Evolutionary conservation across 1,284 basidiomycete species (phyloP), one percentile per base, ranked within the genome.

Genomic region (Marasmius fiardii): DNA sequence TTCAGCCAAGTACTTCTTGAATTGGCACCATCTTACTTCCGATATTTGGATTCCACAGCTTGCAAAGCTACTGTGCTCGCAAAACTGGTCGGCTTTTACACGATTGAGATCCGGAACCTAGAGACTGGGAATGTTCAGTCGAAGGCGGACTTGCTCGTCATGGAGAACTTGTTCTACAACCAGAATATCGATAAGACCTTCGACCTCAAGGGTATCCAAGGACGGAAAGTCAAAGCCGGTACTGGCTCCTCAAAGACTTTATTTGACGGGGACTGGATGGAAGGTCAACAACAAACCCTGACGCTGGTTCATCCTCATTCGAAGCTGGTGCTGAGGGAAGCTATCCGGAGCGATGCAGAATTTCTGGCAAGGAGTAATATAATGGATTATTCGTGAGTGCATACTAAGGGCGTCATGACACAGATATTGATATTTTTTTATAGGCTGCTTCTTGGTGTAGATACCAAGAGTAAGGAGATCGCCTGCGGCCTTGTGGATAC

Each of bases 181-280:
- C 81, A 83, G 66, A 82, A 81, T 44, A 77, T 90, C 54, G 69
- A 72, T 41, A 85, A 84, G 71, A 86, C 82, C 0, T 92, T 88
- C 63, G 90, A 92, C 65, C 71, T 92, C 47, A 92, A 92, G 67
- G 90, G 90, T 1, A 92, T 92, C 43, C 85, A 86, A 61, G 83
- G 84, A 2, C 76, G 85, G 2, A 85, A 80, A 64, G 82, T 86
- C 54, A 88, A 88, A 65, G 73, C 72, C 59, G 66, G 69, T 34
- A 66, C 70, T 12, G 70, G 69, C 43, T 59, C 58, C 7, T 72
- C 78, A 16, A 82, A 79, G 65, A 90, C 85, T 0, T 67, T 90
- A 33, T 90, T 89, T 63, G 89, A 92, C 65, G 85, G 82, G 4
- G 90, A 92, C 63, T 92, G 88, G 89, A 84, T 91, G 18, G 88